Evolutionary conservation across 2,329 filamentous ascomycete genomes (phyloP).

Genomic region (Lachnum nothofagi): DNA sequence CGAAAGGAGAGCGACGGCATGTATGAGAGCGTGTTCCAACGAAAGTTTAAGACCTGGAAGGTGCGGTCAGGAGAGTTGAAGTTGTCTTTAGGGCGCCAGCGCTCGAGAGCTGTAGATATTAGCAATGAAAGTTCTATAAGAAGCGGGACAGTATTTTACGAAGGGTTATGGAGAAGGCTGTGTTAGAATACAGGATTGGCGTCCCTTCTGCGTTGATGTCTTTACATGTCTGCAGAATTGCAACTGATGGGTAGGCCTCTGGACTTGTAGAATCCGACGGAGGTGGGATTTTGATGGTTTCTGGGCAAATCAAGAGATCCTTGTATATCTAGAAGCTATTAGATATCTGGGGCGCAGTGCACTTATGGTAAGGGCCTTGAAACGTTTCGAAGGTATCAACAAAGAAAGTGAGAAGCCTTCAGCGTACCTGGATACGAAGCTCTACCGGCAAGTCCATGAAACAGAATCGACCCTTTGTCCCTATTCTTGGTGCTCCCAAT

Average conservation of each 20-base stretch:
- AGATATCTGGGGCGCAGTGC: no score
- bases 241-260: constrained; percentile 20
- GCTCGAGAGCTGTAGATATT: neutral
- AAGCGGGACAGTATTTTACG: constrained; percentile 5
- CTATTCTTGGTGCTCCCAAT: constrained; percentile 3
- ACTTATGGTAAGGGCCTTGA: no score
- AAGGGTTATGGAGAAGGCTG: constrained; percentile 29
- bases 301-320: constrained; percentile 21
- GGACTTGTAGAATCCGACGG: constrained; percentile 1
- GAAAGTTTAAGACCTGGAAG: constrained; percentile 13
- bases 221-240: constrained; percentile 32
- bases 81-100: neutral
- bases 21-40: constrained; percentile 18
- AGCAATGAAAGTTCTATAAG: neutral
- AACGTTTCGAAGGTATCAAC: no score
- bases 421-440: constrained; percentile 30
- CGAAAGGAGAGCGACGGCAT: constrained; percentile 9
- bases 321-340: constrained; percentile 14
- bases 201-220: constrained; percentile 31
- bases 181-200: constrained; percentile 30
- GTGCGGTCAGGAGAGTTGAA: neutral
- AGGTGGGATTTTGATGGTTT: constrained; percentile 7
- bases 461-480: constrained; percentile 17
- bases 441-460: constrained; percentile 31
- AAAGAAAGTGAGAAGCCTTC: neutral